Conservation (phyloP, 2,329 filamentous ascomycete genomes). For the Thermoascus crustaceus region DNA sequence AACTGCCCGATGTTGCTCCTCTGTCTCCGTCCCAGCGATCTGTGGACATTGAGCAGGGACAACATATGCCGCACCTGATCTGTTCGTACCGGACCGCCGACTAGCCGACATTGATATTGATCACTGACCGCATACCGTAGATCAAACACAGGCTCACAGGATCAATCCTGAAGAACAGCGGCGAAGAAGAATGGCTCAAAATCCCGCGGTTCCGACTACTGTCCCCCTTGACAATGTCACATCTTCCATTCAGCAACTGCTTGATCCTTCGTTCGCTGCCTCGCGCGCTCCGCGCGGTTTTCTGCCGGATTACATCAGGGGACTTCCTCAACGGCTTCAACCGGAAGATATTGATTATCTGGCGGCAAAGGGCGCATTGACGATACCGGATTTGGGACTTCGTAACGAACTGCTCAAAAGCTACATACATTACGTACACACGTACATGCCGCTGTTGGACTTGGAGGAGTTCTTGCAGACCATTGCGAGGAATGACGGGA, state of each 20-base stretch:
- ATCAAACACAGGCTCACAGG: slow-evolving; percentile 31
- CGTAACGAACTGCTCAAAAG: slow-evolving; percentile 74
- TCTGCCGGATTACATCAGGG: slow-evolving; percentile 65
- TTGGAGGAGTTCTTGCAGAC: slow-evolving; percentile 50
- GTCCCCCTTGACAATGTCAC: slow-evolving; percentile 29
- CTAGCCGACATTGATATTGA: slow-evolving; percentile 2
- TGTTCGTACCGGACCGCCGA: slow-evolving; percentile 40
- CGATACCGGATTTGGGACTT: slow-evolving; percentile 60
- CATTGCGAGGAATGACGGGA: slow-evolving; percentile 60
- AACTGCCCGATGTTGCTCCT: slow-evolving; percentile 23
- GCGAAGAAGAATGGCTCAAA: slow-evolving; percentile 39
- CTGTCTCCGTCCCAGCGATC: slow-evolving; percentile 39
- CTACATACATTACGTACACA: slow-evolving; percentile 84
- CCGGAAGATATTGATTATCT: slow-evolving; percentile 78
- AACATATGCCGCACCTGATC: slow-evolving; percentile 56
- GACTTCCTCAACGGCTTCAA: slow-evolving; percentile 67
- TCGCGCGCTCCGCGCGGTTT: slow-evolving; percentile 39
- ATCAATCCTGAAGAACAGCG: slow-evolving; percentile 41
- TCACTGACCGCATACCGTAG: slow-evolving; percentile 10
- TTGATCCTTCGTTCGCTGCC: slow-evolving; percentile 41
- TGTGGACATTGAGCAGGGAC: slow-evolving; percentile 41
- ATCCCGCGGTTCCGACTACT: slow-evolving; percentile 31
- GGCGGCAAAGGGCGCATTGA: slow-evolving; percentile 73
- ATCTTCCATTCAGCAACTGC: slow-evolving; percentile 28
- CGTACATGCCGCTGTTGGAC: slow-evolving; percentile 84